Base-by-base conservation (phyloP, 1,139 yeast species). In the Candida mesenterica region DNA sequence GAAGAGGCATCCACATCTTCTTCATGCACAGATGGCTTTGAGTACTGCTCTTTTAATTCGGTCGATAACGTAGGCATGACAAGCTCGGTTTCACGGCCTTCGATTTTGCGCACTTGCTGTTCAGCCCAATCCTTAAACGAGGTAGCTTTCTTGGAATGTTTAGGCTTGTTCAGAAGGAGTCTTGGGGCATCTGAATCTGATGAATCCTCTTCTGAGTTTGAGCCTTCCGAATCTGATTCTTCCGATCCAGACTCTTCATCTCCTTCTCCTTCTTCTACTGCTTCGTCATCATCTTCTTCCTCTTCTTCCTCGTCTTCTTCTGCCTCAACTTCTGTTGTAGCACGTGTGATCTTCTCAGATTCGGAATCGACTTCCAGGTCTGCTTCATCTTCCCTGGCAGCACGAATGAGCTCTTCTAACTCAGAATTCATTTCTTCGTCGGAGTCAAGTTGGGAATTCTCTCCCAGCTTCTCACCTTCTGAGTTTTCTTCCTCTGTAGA, bases 1-100 rank as follows among this genome's bases (percentile, higher is more conserved):
- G 81, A 82, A 0, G 68, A 58, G 48, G 77, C 84, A 32, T 77
- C 85, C 22, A 75, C 42, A 53, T 83, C 92, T 53, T 82, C 92
- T 24, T 70, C 68, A 33, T 82, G 72, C 1, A 72, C 62, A 2
- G 74, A 58, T 20, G 62, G 71, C 28, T 59, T 52, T 13, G 71
- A 59, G 39, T 65, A 66, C 39, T 63, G 44, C 10, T 75, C 69
- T 42, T 70, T 66, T 38, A 74, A 63, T 16, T 76, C 73, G 35
- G 60, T 59, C n/a, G 77, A 65, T 18, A 82, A 73, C 13, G 67
- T 68, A 1, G 85, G 80, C 34, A 69, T 62, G 1, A 64, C 62
- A 39, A 65, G 49, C 42, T 74, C 68, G 19, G 55, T 55, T 25
- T 70, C 71, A 40, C 81, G 63, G 1, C 86, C 87, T 53, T 82